Percentiles rank a stretch among this genome's conserved stretches.
Conservation (phyloP, 306 rosid species). For the Trifolium pratense region DNA sequence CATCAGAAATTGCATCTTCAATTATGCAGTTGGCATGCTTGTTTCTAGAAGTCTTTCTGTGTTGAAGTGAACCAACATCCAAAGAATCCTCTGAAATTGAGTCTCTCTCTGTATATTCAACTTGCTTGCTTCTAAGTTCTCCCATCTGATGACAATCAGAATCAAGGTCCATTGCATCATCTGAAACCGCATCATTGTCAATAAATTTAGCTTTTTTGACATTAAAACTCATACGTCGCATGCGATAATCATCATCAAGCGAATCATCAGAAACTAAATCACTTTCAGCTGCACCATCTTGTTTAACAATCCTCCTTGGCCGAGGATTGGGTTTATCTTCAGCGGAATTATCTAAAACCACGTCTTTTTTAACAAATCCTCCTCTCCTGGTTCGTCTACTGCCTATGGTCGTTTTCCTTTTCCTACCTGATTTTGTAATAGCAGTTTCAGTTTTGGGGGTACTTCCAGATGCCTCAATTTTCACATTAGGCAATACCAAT, state of each 20-base stretch:
- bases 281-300: constrained; percentile 49
- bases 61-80: constrained; percentile 42
- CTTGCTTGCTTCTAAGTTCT: constrained; percentile 57
- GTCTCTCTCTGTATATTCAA: constrained; percentile 48
- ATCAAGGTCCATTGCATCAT: constrained; percentile 52
- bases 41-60: constrained; percentile 35
- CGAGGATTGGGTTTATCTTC: constrained; percentile 46
- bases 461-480: constrained; percentile 58
- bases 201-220: constrained; percentile 30
- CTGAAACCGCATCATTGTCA: constrained; percentile 49
- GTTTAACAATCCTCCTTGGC: constrained; percentile 49
- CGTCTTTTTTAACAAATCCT: constrained; percentile 47
- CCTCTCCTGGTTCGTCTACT: constrained; percentile 59
- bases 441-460: constrained; percentile 48
- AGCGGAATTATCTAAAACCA: constrained; percentile 45
- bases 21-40: constrained; percentile 30
- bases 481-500: constrained; percentile 60
- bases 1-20: constrained; percentile 39
- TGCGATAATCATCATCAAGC: constrained; percentile 37
- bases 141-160: constrained; percentile 57
- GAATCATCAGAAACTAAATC: constrained; percentile 50
- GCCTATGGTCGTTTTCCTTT: constrained; percentile 68
- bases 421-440: constrained; percentile 60
- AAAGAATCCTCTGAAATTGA: constrained; percentile 46
- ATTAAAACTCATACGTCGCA: constrained; percentile 32